Evolutionary conservation across 1,284 basidiomycete species (phyloP).

Genomic region (Apiotrichum laibachii): DNA sequence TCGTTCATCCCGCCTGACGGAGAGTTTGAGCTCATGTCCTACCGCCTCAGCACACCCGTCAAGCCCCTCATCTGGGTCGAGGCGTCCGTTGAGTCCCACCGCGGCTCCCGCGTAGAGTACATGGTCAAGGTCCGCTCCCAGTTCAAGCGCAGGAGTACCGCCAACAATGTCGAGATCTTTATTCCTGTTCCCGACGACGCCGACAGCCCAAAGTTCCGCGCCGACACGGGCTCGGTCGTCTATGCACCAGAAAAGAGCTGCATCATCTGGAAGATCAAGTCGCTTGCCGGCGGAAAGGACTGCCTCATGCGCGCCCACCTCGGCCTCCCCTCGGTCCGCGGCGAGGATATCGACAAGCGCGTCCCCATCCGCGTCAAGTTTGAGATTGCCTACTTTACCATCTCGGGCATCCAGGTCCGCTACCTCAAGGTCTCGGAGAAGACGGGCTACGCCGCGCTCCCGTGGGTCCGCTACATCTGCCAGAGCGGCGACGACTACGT

Average conservation of each 20-base stretch:
- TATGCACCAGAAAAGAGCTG: conserved; percentile 94
- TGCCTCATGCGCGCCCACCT: conserved; percentile 96
- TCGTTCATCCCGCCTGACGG: conserved; percentile 99
- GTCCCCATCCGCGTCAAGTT: conserved; percentile 95
- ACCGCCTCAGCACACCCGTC: conserved; percentile 90
- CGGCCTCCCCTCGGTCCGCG: conserved; percentile 69
- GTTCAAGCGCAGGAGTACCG: conserved; percentile 93
- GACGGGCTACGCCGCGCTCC: conserved; percentile 79
- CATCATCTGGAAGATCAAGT: conserved; percentile 98
- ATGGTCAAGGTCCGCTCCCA: conserved; percentile 98
- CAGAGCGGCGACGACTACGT: conserved; percentile 93
- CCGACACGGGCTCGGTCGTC: conserved; percentile 77
- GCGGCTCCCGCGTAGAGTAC: conserved; percentile 91
- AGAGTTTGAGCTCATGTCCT: conserved; percentile 98
- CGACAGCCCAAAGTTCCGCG: conserved; percentile 86
- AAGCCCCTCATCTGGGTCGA: conserved; percentile 99
- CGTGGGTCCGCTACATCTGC: conserved; percentile 61
- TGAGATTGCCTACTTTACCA: conserved; percentile 90
- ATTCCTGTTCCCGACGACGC: conserved; percentile 98
- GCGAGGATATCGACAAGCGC: conserved; percentile 80
- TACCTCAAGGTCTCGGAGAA: conserved; percentile 99
- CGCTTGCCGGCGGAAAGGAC: conserved; percentile 79
- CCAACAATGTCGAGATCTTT: conserved; percentile 98
- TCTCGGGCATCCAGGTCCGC: conserved; percentile 75
- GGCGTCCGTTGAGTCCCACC: conserved; percentile 91